Evolutionary conservation across 495 filamentous ascomycete species (phyloP), one percentile per base, ranked within the genome.

Genomic region (Aspergillus cavernicola): DNA sequence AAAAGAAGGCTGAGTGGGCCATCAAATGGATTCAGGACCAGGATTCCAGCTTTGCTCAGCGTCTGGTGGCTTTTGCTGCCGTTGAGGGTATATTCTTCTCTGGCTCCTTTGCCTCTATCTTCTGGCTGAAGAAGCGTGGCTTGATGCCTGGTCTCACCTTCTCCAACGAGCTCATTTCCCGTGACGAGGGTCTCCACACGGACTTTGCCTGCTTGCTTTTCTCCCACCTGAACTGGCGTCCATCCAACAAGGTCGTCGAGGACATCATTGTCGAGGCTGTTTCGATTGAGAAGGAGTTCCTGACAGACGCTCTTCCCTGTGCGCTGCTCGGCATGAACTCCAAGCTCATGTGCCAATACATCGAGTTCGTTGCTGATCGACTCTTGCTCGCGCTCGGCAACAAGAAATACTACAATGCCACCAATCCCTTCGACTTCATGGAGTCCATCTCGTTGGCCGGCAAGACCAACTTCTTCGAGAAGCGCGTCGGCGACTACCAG

Each of bases 381-480:
- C 86, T 98, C 16, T 83, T 98, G 18, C 72, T 97, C 28, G 83
- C 93, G 35, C 87, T 98, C 35, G 93, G 93, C 59, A 96, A 95
- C 71, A 80, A 85, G 58, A 97, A 97, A 80, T 80, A 88, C 68
- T 98, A 95, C 84, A 84, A 92, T 63, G 77, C 85, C 23, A 80
- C 87, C 68, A 98, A 98, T 76, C 93, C 93, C 60, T 98, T 98
- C 73, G 93, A 98, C 81, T 98, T 98, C 76, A 98, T 98, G 93
- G 93, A 98, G 83, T 92, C 90, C 65, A 98, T 98, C 76, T 97
- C 93, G 9, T 80, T 98, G 26, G 89, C 91, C 23, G 93, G 93
- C 73, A 98, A 98, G 86, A 98, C 93, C 71, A 98, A 98, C 81
- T 98, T 98, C 88, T 98, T 98, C 72, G 93, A 98, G 85, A 98